A percentile compares a stretch with the other conserved stretches of the same genome.
These are phyloP conservation scores for Leishmania aethiopica DNA, from an alignment of 208 protist species.

Conservation along the genomic window DNA sequence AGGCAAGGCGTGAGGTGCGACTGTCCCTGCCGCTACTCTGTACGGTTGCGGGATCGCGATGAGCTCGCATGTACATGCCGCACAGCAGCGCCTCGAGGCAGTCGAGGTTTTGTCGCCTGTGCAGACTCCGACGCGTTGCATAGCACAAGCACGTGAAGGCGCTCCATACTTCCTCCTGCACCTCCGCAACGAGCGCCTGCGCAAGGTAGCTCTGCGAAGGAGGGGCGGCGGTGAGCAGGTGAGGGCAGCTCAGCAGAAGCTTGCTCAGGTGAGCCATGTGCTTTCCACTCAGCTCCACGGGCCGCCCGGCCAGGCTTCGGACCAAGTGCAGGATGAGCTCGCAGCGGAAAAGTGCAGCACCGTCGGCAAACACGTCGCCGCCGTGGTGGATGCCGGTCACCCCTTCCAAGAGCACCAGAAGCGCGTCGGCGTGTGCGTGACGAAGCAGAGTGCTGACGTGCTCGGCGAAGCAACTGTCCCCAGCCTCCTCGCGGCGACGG, in stretches of 20 bases:
- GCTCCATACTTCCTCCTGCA: slow-evolving; percentile 8
- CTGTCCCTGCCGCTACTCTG: background rate
- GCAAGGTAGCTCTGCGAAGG: background rate
- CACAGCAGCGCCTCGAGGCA: slow-evolving; percentile 36
- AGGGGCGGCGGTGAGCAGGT: background rate
- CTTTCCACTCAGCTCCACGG: slow-evolving; percentile 11
- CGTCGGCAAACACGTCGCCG: background rate
- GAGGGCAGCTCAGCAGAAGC: slow-evolving; percentile 6
- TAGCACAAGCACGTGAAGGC: slow-evolving; percentile 33
- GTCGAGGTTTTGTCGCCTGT: slow-evolving; percentile 21
- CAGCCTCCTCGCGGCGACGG: background rate
- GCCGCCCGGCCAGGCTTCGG: background rate
- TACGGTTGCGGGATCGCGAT: no score
- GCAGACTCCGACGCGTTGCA: slow-evolving; percentile 27
- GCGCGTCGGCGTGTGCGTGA: slow-evolving; percentile 42
- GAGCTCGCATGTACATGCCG: slow-evolving; percentile 10
- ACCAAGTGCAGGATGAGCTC: slow-evolving; percentile 11
- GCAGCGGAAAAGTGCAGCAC: background rate
- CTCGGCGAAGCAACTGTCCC: background rate
- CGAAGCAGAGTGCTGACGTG: background rate
- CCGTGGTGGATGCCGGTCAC: background rate
- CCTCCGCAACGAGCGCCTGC: background rate
- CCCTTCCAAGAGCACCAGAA: slow-evolving; percentile 51
- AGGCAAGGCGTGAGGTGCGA: background rate
- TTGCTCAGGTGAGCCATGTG: slow-evolving; percentile 28